Conservation (phyloP, 805 yeast species). For the Wickerhamiella brachini region DNA sequence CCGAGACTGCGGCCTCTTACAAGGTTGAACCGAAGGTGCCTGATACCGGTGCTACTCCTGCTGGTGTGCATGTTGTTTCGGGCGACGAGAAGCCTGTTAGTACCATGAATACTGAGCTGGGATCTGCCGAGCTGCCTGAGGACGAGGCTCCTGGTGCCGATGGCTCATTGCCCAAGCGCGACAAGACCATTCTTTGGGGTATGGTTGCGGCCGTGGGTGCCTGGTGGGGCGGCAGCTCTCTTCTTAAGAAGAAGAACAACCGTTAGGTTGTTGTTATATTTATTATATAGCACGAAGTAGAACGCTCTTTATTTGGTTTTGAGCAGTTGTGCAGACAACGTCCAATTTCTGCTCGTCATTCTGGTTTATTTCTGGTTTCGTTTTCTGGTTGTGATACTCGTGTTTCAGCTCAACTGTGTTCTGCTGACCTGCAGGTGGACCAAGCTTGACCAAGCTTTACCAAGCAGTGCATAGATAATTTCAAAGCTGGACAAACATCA, state of each 20-base stretch:
- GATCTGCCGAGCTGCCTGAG: conserved; percentile 9
- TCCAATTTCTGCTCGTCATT: no score
- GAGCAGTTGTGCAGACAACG: no score
- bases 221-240: conserved; percentile 26
- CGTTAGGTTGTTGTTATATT: background rate
- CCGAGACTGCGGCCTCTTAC: conserved; percentile 4
- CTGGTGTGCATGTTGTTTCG: conserved; percentile 17
- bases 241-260: conserved; percentile 9
- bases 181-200: conserved; percentile 22
- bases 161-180: conserved; percentile 18
- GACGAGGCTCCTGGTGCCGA: conserved; percentile 6
- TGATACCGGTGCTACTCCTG: conserved; percentile 14
- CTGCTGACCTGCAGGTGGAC: background rate
- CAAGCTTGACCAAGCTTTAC: background rate
- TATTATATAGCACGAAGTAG: background rate
- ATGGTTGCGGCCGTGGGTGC: conserved; percentile 23
- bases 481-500: background rate
- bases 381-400: no score
- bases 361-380: no score
- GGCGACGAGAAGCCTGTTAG: conserved; percentile 15
- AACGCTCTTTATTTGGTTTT: no score
- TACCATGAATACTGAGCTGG: conserved; percentile 19
- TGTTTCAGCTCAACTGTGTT: no score
- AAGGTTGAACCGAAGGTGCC: conserved; percentile 2
- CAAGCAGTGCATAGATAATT: background rate